Conservation (phyloP, 2,329 filamentous ascomycete genomes). For the Calonectria leucothoes region DNA sequence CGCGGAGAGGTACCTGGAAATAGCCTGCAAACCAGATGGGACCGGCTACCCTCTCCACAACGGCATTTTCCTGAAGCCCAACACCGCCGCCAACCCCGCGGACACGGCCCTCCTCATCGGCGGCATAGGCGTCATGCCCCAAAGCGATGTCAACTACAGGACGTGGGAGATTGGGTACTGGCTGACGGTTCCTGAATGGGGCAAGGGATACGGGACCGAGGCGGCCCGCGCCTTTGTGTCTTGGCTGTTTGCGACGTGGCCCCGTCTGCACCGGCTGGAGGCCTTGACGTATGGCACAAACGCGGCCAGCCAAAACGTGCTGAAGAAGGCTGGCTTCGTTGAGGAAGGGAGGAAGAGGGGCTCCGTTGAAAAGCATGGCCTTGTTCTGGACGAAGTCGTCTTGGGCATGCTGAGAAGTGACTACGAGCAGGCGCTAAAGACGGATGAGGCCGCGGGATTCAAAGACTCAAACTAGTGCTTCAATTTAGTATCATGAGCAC, state of each 20-base stretch:
- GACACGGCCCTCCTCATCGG: slow-evolving; percentile 49
- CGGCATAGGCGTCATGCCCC: slow-evolving; percentile 52
- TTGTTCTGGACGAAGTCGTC: slow-evolving; percentile 50
- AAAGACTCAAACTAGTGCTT: neutral
- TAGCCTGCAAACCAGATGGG: slow-evolving; percentile 27
- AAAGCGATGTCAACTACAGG: slow-evolving; percentile 53
- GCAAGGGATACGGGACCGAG: slow-evolving; percentile 57
- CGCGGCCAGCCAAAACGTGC: slow-evolving; percentile 53
- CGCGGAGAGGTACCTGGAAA: slow-evolving; percentile 52
- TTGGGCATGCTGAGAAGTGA: slow-evolving; percentile 55
- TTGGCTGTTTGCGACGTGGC: slow-evolving; percentile 58
- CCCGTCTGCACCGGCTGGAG: slow-evolving; percentile 55
- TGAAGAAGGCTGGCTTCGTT: slow-evolving; percentile 56
- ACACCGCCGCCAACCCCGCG: slow-evolving; percentile 40
- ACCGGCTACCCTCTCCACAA: slow-evolving; percentile 45
- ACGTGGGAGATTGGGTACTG: slow-evolving; percentile 64
- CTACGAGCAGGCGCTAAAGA: slow-evolving; percentile 13
- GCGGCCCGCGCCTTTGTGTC: slow-evolving; percentile 50
- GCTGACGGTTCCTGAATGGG: slow-evolving; percentile 56
- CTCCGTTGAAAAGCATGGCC: slow-evolving; percentile 55
- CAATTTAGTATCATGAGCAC: neutral
- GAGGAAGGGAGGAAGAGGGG: slow-evolving; percentile 57
- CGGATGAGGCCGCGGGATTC: neutral
- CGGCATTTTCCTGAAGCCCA: slow-evolving; percentile 50
- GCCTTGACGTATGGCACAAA: slow-evolving; percentile 53